phyloP scores from a whole-genome alignment of 2,329 filamentous ascomycete genomes.

The Fusarium domesticum region DNA sequence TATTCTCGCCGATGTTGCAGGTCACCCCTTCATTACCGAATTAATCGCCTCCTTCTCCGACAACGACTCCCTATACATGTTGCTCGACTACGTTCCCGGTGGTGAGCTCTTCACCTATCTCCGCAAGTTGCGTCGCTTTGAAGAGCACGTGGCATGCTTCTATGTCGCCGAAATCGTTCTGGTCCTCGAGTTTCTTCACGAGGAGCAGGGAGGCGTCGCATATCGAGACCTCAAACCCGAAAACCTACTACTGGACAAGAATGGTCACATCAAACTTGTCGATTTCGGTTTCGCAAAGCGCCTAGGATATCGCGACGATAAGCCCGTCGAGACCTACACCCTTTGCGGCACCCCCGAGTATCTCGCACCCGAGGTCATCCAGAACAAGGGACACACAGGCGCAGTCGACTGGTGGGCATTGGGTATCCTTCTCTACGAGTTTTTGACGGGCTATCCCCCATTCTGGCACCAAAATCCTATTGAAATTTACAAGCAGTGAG shows the following conservation, averaged over 20 bases:
- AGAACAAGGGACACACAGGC: slow-evolving; percentile 72
- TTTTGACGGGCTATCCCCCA: slow-evolving; percentile 78
- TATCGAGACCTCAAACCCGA: slow-evolving; percentile 82
- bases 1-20: slow-evolving; percentile 72
- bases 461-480: slow-evolving; percentile 87
- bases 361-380: slow-evolving; percentile 78
- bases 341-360: slow-evolving; percentile 83
- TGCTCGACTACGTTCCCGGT: slow-evolving; percentile 79
- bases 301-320: slow-evolving; percentile 53
- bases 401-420: slow-evolving; percentile 88
- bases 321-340: slow-evolving; percentile 70
- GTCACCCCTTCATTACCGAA: slow-evolving; percentile 80
- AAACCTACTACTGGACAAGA: slow-evolving; percentile 73
- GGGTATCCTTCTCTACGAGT: slow-evolving; percentile 80
- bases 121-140: slow-evolving; percentile 72
- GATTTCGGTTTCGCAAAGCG: slow-evolving; percentile 86
- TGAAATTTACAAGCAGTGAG: slow-evolving; percentile 78
- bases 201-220: slow-evolving; percentile 71
- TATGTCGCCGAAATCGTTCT: slow-evolving; percentile 82
- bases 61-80: slow-evolving; percentile 74
- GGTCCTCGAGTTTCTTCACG: slow-evolving; percentile 77
- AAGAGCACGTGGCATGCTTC: slow-evolving; percentile 74
- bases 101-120: slow-evolving; percentile 84
- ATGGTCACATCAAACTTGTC: slow-evolving; percentile 78
- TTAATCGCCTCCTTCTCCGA: slow-evolving; percentile 78